These are phyloP conservation scores for Rhododendron molle DNA, from an alignment of 148 eudicot species.

Conservation along the genomic window DNA sequence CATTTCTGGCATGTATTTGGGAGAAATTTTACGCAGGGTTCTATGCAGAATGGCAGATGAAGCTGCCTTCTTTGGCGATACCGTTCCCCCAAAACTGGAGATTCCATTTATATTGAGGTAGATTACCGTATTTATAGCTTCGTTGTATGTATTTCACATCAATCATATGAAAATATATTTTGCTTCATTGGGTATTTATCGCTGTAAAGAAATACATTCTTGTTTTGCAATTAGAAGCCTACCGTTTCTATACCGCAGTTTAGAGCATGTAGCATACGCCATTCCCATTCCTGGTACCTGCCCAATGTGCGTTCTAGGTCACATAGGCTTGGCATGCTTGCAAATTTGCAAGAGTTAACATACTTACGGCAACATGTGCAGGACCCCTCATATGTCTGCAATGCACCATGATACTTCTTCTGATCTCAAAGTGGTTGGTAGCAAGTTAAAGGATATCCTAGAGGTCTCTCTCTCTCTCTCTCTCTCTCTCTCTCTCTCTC, in stretches of 20 bases:
- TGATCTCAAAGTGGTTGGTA: slow-evolving; percentile 74
- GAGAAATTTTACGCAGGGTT: slow-evolving; percentile 87
- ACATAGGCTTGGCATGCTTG: neutral
- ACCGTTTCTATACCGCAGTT: neutral
- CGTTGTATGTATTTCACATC: neutral
- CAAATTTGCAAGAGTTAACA: neutral
- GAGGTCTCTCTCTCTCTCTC: slow-evolving; percentile 40
- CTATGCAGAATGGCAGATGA: slow-evolving; percentile 77
- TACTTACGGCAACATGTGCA: slow-evolving; percentile 25
- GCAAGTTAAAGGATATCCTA: slow-evolving; percentile 70
- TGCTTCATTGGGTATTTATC: neutral
- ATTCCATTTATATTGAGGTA: slow-evolving; percentile 53
- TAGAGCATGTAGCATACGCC: too few species aligned
- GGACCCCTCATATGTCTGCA: slow-evolving; percentile 88
- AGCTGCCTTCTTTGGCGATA: slow-evolving; percentile 78
- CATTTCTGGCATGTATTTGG: slow-evolving; percentile 94
- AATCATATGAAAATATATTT: neutral
- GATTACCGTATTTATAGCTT: neutral
- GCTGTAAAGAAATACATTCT: neutral
- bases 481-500: slow-evolving; percentile 11
- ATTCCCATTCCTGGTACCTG: too few species aligned
- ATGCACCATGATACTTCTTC: slow-evolving; percentile 88
- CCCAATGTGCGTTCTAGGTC: too few species aligned
- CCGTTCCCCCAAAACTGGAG: slow-evolving; percentile 61
- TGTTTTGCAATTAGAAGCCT: neutral